A percentile compares a stretch with the other conserved stretches of the same genome.
phyloP scores from a whole-genome alignment of 371 early-diverging fungal species.

The Mortierella polycephala region DNA sequence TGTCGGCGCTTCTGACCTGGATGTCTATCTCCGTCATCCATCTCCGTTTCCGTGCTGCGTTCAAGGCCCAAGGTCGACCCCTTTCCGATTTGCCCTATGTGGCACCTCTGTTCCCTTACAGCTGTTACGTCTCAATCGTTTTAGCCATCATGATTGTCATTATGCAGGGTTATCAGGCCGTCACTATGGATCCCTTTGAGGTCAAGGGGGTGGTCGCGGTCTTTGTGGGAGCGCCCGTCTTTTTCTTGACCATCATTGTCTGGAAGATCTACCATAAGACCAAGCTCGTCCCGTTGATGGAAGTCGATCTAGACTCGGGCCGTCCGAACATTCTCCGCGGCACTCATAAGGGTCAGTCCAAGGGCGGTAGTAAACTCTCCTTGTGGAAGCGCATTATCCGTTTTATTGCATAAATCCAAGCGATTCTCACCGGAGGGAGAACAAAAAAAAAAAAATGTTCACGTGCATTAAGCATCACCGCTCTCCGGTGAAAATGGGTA shows the following conservation, averaged over 20 bases:
- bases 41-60: slow-evolving; percentile 85
- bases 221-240: slow-evolving; percentile 63
- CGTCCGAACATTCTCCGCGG: slow-evolving; percentile 44
- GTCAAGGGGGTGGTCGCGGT: slow-evolving; percentile 57
- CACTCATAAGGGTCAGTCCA: neutral
- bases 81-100: slow-evolving; percentile 75
- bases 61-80: slow-evolving; percentile 71
- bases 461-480: no score
- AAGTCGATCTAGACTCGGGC: slow-evolving; percentile 70
- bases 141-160: slow-evolving; percentile 69
- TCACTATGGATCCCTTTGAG: slow-evolving; percentile 60
- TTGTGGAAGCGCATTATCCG: slow-evolving; percentile 1
- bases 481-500: no score
- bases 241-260: slow-evolving; percentile 56
- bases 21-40: slow-evolving; percentile 82
- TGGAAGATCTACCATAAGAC: slow-evolving; percentile 66
- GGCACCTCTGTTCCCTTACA: slow-evolving; percentile 75
- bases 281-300: slow-evolving; percentile 65
- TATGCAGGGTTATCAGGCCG: slow-evolving; percentile 70
- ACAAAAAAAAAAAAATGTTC: no score
- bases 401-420: neutral
- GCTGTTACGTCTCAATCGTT: slow-evolving; percentile 71
- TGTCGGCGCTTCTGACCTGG: slow-evolving; percentile 87
- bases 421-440: no score
- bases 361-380: neutral